These are phyloP conservation scores for Auricularia cornea DNA, from an alignment of 768 basidiomycete genomes.

Conservation along the genomic window DNA sequence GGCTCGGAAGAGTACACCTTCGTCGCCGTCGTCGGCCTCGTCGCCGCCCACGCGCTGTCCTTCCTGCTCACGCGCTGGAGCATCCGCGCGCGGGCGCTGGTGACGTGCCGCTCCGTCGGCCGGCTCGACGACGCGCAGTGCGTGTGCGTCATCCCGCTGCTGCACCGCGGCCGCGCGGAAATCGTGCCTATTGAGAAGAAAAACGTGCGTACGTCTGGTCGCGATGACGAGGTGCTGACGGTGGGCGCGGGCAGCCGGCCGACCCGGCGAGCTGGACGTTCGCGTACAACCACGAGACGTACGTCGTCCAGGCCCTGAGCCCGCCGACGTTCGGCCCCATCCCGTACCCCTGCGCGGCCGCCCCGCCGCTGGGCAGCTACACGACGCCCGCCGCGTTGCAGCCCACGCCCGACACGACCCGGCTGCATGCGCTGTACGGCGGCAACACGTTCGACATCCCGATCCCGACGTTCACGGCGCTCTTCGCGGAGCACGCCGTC, in stretches of 20 bases:
- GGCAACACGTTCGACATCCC: slow-evolving; percentile 96
- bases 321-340: slow-evolving; percentile 66
- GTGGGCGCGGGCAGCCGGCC: too few species aligned
- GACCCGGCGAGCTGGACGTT: too few species aligned
- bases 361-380: background rate
- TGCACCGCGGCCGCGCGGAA: slow-evolving; percentile 81
- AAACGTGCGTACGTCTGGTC: too few species aligned
- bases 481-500: slow-evolving; percentile 92
- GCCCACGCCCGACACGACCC: slow-evolving; percentile 54
- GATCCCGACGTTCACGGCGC: slow-evolving; percentile 80
- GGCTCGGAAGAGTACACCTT: slow-evolving; percentile 98
- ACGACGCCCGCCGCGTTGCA: slow-evolving; percentile 11
- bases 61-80: slow-evolving; percentile 92
- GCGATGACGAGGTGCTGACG: too few species aligned
- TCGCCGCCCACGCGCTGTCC: slow-evolving; percentile 82
- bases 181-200: slow-evolving; percentile 73
- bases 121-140: slow-evolving; percentile 64
- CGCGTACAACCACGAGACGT: too few species aligned
- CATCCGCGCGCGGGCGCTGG: slow-evolving; percentile 62
- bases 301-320: too few species aligned
- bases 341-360: slow-evolving; percentile 74
- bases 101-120: slow-evolving; percentile 68
- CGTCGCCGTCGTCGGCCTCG: slow-evolving; percentile 77
- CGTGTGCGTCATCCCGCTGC: slow-evolving; percentile 70
- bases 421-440: slow-evolving; percentile 65